Conservation (phyloP, 176 grass and related monocot species). For the Oropetium thomaeum region DNA sequence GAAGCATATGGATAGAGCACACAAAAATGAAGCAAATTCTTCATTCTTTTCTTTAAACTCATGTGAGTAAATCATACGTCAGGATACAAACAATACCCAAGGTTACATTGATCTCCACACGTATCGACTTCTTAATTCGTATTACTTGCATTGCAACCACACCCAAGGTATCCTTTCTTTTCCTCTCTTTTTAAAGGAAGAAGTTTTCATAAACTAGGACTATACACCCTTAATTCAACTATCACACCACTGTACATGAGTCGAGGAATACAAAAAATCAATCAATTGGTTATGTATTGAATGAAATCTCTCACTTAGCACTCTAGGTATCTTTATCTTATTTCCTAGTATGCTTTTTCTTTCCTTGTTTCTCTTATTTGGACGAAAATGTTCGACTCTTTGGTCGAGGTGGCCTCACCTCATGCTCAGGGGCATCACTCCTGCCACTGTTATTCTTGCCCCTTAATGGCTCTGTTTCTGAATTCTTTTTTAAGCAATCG, state of each 20-base stretch:
- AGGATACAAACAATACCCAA: slow-evolving; percentile 8
- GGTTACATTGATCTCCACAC: not conserved
- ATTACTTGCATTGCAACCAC: not conserved
- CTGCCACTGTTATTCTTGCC: slow-evolving; percentile 70
- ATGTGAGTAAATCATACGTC: slow-evolving; percentile 20
- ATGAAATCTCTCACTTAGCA: not conserved
- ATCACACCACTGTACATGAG: slow-evolving; percentile 51
- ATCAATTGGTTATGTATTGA: slow-evolving; percentile 24
- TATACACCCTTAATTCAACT: slow-evolving; percentile 41
- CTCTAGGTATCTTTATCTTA: slow-evolving; percentile 13
- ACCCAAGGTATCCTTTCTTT: not conserved
- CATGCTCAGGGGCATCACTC: slow-evolving; percentile 75
- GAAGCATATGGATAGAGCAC: not conserved
- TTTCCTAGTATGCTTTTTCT: slow-evolving; percentile 28
- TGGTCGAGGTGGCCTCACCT: slow-evolving; percentile 46
- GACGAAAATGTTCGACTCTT: slow-evolving; percentile 41
- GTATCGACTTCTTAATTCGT: not conserved
- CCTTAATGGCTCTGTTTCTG: slow-evolving; percentile 60
- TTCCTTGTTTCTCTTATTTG: slow-evolving; percentile 40
- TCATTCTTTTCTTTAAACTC: slow-evolving; percentile 27
- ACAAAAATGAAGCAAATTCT: slow-evolving; percentile 2
- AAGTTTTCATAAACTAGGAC: slow-evolving; percentile 33
- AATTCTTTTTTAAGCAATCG: slow-evolving; percentile 28
- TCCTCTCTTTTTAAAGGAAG: not conserved
- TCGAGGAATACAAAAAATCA: slow-evolving; percentile 29